Conservation (phyloP, 2,329 filamentous ascomycete species). For the Clarireedia hainanense region DNA sequence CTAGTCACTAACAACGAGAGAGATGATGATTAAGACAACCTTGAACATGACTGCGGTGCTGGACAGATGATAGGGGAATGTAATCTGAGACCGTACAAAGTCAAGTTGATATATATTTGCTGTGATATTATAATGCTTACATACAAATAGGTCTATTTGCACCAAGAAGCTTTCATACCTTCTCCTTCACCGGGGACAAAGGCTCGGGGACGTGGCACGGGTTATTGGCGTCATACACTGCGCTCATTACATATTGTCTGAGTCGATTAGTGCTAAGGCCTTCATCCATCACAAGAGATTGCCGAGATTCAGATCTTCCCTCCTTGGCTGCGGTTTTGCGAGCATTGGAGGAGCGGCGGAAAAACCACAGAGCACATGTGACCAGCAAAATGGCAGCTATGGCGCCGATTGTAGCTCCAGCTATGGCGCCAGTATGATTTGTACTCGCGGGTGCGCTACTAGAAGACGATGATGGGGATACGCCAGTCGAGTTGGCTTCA, state of each 20-base stretch:
- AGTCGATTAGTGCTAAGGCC: neutral
- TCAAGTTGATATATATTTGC: too few species aligned
- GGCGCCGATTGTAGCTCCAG: conserved; percentile 1
- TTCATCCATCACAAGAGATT: neutral
- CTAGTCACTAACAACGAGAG: too few species aligned
- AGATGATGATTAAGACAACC: too few species aligned
- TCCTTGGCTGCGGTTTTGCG: neutral
- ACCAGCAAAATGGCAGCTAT: neutral
- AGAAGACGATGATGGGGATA: neutral
- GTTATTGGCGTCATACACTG: neutral
- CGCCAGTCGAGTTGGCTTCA: too few species aligned
- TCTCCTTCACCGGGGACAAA: neutral
- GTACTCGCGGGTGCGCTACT: neutral
- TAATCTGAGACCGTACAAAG: too few species aligned
- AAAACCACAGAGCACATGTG: conserved; percentile 1
- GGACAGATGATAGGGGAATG: too few species aligned
- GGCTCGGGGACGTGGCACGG: neutral
- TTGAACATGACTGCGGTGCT: too few species aligned
- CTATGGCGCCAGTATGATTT: neutral
- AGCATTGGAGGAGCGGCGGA: neutral
- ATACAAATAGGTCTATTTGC: too few species aligned
- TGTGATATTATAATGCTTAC: too few species aligned
- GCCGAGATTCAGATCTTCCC: neutral
- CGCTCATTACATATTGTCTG: neutral
- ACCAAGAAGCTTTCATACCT: neutral